Conservation (phyloP, 2,329 filamentous ascomycete genomes). For the Metarhizium robertsii region DNA sequence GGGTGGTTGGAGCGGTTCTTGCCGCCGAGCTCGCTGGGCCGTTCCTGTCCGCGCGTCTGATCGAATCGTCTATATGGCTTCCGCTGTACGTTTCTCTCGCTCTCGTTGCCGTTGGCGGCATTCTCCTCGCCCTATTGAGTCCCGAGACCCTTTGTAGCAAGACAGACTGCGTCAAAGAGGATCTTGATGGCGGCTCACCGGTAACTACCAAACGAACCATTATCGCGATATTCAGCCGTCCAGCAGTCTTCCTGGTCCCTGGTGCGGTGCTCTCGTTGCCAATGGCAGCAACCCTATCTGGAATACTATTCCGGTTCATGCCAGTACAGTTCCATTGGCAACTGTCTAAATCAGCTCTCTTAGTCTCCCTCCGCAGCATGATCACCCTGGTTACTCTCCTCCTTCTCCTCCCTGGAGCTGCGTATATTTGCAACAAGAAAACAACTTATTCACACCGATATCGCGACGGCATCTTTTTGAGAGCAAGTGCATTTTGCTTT, state of each 20-base stretch:
- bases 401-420: conserved; percentile 12
- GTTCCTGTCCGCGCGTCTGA: conserved; percentile 10
- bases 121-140: conserved; percentile 10
- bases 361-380: conserved; percentile 14
- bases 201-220: conserved; percentile 2
- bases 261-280: conserved; percentile 14
- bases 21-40: conserved; percentile 12
- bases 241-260: conserved; percentile 14
- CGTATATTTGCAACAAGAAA: conserved; percentile 7
- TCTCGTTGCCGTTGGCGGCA: conserved; percentile 10
- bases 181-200: not conserved
- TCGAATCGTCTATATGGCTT: conserved; percentile 11
- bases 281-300: conserved; percentile 12
- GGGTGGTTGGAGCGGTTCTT: conserved; percentile 13
- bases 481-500: conserved; percentile 12
- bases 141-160: conserved; percentile 12
- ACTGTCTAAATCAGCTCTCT: conserved; percentile 12
- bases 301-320: conserved; percentile 16
- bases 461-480: conserved; percentile 11
- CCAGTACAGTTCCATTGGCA: conserved; percentile 16
- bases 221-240: conserved; percentile 11
- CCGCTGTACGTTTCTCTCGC: conserved; percentile 13
- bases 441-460: conserved; percentile 1
- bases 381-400: conserved; percentile 14
- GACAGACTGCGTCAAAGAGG: not conserved